phyloP scores from a whole-genome alignment of 2,329 filamentous ascomycete genomes.

The Fusarium virguliforme region DNA sequence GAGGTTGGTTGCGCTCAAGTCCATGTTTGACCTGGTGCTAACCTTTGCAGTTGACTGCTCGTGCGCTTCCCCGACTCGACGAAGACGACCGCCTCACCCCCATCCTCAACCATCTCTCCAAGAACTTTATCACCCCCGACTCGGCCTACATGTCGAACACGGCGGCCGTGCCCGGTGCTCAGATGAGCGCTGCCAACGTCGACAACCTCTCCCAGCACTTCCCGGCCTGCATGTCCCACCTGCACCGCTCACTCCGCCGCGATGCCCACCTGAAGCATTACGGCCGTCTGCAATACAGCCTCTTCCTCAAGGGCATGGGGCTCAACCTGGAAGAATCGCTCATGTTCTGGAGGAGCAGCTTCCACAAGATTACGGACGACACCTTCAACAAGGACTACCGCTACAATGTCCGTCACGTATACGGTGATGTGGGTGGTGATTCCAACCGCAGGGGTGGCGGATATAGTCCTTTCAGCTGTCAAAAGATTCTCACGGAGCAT shows the following conservation, averaged over 20 bases:
- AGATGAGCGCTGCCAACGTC: slow-evolving; percentile 84
- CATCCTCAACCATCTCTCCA: slow-evolving; percentile 84
- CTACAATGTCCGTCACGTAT: slow-evolving; percentile 96
- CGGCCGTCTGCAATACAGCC: slow-evolving; percentile 92
- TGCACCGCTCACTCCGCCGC: slow-evolving; percentile 88
- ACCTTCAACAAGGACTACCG: slow-evolving; percentile 98
- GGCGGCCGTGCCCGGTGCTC: slow-evolving; percentile 76
- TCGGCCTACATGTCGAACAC: slow-evolving; percentile 79
- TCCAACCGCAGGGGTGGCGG: slow-evolving; percentile 87
- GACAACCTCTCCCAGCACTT: slow-evolving; percentile 87
- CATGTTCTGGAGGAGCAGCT: slow-evolving; percentile 89
- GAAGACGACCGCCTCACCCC: slow-evolving; percentile 91
- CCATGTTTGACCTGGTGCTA: neutral
- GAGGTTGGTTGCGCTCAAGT: slow-evolving; percentile 70
- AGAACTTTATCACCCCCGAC: slow-evolving; percentile 95
- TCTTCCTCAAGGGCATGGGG: slow-evolving; percentile 97
- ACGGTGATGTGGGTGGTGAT: slow-evolving; percentile 96
- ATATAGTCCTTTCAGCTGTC: slow-evolving; percentile 93
- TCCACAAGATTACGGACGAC: slow-evolving; percentile 91
- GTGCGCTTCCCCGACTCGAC: slow-evolving; percentile 90
- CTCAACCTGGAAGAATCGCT: slow-evolving; percentile 93
- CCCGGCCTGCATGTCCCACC: slow-evolving; percentile 93
- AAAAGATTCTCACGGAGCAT: slow-evolving; percentile 93
- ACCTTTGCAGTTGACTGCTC: slow-evolving; percentile 80
- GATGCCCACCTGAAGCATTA: slow-evolving; percentile 95